Evolutionary conservation across 169 alveolate species (phyloP).

Genomic region (Plasmodium reichenowi): DNA sequence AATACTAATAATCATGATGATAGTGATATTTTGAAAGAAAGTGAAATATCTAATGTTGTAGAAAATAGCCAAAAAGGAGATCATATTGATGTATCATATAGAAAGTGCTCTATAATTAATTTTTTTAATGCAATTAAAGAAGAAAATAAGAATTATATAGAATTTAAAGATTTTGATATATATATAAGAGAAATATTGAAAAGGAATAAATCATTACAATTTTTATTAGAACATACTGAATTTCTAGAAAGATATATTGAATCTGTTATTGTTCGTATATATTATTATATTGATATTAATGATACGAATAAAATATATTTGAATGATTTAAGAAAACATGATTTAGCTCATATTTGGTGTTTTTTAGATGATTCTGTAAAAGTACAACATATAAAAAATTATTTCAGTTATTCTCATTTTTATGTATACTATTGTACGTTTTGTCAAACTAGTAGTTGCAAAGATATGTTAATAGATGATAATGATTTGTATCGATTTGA

Average conservation of each 20-base stretch:
- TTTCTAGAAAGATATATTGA: conserved; percentile 75
- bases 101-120: conserved; percentile 57
- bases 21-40: not conserved
- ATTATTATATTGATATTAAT: conserved; percentile 62
- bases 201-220: conserved; percentile 56
- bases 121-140: conserved; percentile 70
- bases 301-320: conserved; percentile 71
- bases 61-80: conserved; percentile 14
- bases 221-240: conserved; percentile 55
- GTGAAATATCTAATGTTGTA: not conserved
- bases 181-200: conserved; percentile 58
- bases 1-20: not conserved
- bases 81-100: conserved; percentile 37
- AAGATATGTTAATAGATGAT: conserved; percentile 76
- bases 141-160: conserved; percentile 20
- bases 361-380: conserved; percentile 56
- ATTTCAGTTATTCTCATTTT: conserved; percentile 74
- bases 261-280: conserved; percentile 66
- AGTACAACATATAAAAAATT: conserved; percentile 49
- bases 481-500: conserved; percentile 71
- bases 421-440: conserved; percentile 74
- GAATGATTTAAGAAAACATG: conserved; percentile 42
- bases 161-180: conserved; percentile 64
- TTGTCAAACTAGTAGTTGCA: conserved; percentile 76
- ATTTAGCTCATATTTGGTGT: conserved; percentile 76